Evolutionary conservation across 1,284 basidiomycete genomes (phyloP), one percentile per base, ranked within the genome.

Genomic region (Pholiota adiposa): DNA sequence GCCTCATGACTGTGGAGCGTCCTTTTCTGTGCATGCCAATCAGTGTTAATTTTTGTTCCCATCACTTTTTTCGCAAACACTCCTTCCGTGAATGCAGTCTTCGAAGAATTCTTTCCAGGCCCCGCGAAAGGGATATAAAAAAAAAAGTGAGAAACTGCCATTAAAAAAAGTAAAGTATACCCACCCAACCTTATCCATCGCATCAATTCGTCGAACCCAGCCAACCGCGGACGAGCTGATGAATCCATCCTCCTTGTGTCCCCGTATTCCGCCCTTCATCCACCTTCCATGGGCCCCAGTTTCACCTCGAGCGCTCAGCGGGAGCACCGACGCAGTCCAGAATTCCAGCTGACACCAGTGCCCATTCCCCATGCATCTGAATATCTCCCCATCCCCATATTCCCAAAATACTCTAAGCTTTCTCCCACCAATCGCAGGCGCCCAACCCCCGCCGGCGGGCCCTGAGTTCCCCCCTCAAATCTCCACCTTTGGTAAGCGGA

Each of bases 1-100:
- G 56, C 72, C 70, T 69, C 67, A 71, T 74, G 73, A 66, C 54
- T 69, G 73, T 74, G 73, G 73, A 73, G 73, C 69, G 19, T 31
- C 29, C 41, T 51, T 55, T 34, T 54, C n/a, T 54, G 16, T 43
- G 18, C 40, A 43, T 59, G 29, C 12, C 49, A 38, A 58, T 59
- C 52, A 59, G 34, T 52, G 25, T 21, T 43, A 53, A 29, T 31
- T 31, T 38, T 40, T 40, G 18, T 43, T 51, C 25, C 38, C 52
- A 58, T 44, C 49, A 50, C 29, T n/a, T n/a, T n/a, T n/a, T n/a
- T n/a, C n/a, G n/a, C n/a, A n/a, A n/a, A n/a, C n/a, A n/a, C n/a
- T n/a, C n/a, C n/a, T n/a, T n/a, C n/a, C n/a, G n/a, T n/a, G n/a
- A n/a, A n/a, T n/a, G n/a, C n/a, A 31, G 5, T 11, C 29, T 31